Base-by-base conservation (phyloP, 2,329 filamentous ascomycete species). In the Aspergillus niger region DNA sequence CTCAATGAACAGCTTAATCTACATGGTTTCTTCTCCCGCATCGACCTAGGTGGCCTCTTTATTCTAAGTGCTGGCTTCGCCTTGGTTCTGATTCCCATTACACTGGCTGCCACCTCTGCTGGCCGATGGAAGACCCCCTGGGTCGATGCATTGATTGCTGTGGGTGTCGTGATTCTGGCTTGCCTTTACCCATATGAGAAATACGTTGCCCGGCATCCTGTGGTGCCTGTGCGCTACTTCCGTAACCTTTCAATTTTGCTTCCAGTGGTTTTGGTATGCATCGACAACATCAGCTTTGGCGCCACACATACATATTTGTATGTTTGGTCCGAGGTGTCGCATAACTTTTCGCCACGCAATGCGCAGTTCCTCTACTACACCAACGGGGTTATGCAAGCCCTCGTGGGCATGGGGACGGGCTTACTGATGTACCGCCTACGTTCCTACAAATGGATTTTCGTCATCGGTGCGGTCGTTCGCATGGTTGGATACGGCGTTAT, bases 401-500 rank as follows among this genome's bases (percentile, higher is more conserved):
- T 82, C 6, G 67, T 74, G 6, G 80, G 76, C 7, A 76, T 82
- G 38, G 38, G 75, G 0, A 69, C 74, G 10, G 80, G 81, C 0
- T 62, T 74, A 7, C 63, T 80, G 44, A 82, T 83, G 73, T 74
- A 76, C 55, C 72, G 73, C 50, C 73, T 76, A 2, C 70, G 77
- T 38, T 74, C 75, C 2, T 83, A 81, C 72, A 83, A 83, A 62
- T 81, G 78, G 76, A 69, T 83, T 2, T 69, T 75, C 11, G 69
- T 83, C 22, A 61, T 69, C 3, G 81, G 79, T 4, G 72, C 76
- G 1, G 57, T 73, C 2, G 64, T 84, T 32, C 79, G 81, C 10
- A 66, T 82, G 8, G 64, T 83, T 32, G 81, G 82, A 5, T 83
- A 83, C 60, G 81, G 80, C 3, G 65, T 82, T 30, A 84, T 84